These are phyloP conservation scores for Aethionema arabicum DNA, from an alignment of 345 rosid genomes.

Conservation along the genomic window DNA sequence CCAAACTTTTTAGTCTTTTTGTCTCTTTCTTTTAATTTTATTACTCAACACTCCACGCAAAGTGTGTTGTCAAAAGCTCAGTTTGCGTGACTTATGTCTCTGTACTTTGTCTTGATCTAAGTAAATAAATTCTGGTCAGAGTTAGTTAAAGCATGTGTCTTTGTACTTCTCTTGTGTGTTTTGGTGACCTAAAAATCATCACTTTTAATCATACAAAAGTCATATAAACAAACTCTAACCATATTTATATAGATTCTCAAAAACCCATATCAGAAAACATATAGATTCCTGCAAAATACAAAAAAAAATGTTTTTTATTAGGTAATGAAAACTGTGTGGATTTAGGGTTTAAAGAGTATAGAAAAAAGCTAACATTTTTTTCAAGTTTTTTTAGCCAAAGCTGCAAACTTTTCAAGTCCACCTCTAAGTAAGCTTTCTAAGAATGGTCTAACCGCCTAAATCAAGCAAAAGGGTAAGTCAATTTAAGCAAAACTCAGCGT, in stretches of 20 bases:
- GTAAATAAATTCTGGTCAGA: slow-evolving; percentile 5
- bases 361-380: slow-evolving; percentile 19
- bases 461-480: background rate
- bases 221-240: slow-evolving; percentile 3
- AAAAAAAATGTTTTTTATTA: slow-evolving; percentile 5
- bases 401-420: slow-evolving; percentile 71
- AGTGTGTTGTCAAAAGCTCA: slow-evolving; percentile 30
- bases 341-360: slow-evolving; percentile 2
- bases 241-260: slow-evolving; percentile 3
- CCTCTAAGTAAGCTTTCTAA: slow-evolving; percentile 58
- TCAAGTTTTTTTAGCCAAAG: slow-evolving; percentile 34
- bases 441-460: slow-evolving; percentile 72
- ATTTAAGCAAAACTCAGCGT: background rate
- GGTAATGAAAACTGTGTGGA: background rate
- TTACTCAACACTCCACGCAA: slow-evolving; percentile 36
- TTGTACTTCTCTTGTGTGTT: slow-evolving; percentile 3
- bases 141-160: background rate
- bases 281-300: slow-evolving; percentile 30
- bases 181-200: slow-evolving; percentile 23
- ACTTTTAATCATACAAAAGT: slow-evolving; percentile 22
- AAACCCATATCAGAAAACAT: slow-evolving; percentile 8
- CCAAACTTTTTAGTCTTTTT: background rate
- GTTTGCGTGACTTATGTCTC: slow-evolving; percentile 29
- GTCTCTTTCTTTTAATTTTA: background rate
- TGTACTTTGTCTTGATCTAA: background rate